A percentile compares a stretch with the other conserved stretches of the same genome.
Conservation (phyloP, 2,329 filamentous ascomycete genomes). For the Clonostachys rosea region DNA sequence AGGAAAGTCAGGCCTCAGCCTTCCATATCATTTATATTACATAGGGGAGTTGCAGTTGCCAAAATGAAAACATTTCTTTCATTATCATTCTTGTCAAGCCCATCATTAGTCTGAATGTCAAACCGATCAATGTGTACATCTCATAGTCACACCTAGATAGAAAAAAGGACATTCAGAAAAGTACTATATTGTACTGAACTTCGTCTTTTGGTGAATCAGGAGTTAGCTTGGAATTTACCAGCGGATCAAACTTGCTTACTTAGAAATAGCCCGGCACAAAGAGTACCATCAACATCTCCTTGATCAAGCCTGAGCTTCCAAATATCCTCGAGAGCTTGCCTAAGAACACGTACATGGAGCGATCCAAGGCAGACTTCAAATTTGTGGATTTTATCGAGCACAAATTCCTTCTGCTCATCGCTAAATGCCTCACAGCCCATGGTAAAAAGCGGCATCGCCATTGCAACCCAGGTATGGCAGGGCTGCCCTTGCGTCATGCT, state of each 20-base stretch:
- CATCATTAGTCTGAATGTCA: background rate
- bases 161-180: slow-evolving; percentile 7
- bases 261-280: slow-evolving; percentile 13
- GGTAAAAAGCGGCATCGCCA: slow-evolving; percentile 20
- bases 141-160: too few relatives aligned
- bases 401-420: slow-evolving; percentile 9
- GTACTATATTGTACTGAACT: slow-evolving; percentile 17
- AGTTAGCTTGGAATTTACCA: too few relatives aligned
- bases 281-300: slow-evolving; percentile 7
- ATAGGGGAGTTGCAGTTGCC: too few relatives aligned
- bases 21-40: too few relatives aligned
- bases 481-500: slow-evolving; percentile 19
- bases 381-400: slow-evolving; percentile 16
- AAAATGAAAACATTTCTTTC: too few relatives aligned
- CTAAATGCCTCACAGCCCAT: slow-evolving; percentile 16
- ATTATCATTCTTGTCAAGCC: too few relatives aligned
- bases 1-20: too few relatives aligned
- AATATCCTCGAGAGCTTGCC: slow-evolving; percentile 14
- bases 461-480: slow-evolving; percentile 21
- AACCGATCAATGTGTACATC: background rate
- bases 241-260: slow-evolving; percentile 7
- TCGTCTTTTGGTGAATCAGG: slow-evolving; percentile 3
- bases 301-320: slow-evolving; percentile 13
- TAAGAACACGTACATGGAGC: slow-evolving; percentile 14
- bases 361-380: slow-evolving; percentile 15